These are phyloP conservation scores for Kwoniella sp. DNA, from an alignment of 768 basidiomycete species.

Conservation along the genomic window DNA sequence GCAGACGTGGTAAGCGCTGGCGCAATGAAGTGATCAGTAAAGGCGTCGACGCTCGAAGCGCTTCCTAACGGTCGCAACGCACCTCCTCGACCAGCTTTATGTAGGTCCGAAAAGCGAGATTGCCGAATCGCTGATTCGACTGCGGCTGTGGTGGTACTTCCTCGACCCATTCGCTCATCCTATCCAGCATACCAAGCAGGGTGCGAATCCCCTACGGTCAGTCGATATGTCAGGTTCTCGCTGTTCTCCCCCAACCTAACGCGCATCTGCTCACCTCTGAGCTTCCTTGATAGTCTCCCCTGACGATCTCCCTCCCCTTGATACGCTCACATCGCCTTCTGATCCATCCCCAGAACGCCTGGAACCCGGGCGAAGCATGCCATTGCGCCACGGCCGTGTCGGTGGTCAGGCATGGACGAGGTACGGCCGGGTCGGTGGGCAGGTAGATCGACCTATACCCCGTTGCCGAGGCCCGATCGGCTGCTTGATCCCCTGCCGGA, in stretches of 20 bases:
- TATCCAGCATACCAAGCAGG: slow-evolving; percentile 60
- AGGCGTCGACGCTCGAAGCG: too few relatives aligned
- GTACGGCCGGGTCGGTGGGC: slow-evolving; percentile 16
- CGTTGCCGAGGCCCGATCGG: too few relatives aligned
- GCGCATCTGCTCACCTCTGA: slow-evolving; percentile 4
- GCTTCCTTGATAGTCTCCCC: slow-evolving; percentile 45
- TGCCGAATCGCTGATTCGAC: slow-evolving; percentile 80
- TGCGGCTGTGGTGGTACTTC: slow-evolving; percentile 67
- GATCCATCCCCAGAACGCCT: slow-evolving; percentile 70
- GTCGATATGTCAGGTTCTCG: background rate
- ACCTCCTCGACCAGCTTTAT: slow-evolving; percentile 74
- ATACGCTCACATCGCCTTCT: slow-evolving; percentile 72
- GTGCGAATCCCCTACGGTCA: slow-evolving; percentile 46
- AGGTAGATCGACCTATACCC: too few relatives aligned
- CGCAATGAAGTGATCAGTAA: background rate
- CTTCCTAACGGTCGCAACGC: too few relatives aligned
- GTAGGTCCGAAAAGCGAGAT: slow-evolving; percentile 84
- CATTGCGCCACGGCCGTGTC: slow-evolving; percentile 62
- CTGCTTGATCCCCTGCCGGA: too few relatives aligned
- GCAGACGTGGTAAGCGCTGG: slow-evolving; percentile 57
- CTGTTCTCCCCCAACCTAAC: background rate
- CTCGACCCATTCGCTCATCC: slow-evolving; percentile 69
- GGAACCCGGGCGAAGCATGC: slow-evolving; percentile 66
- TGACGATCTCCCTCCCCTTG: slow-evolving; percentile 60
- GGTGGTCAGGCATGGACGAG: slow-evolving; percentile 25